Evolutionary conservation across 179 eudicot genomes (phyloP), one percentile per base, ranked within the genome.

Genomic region (Beta macrorhiza): DNA sequence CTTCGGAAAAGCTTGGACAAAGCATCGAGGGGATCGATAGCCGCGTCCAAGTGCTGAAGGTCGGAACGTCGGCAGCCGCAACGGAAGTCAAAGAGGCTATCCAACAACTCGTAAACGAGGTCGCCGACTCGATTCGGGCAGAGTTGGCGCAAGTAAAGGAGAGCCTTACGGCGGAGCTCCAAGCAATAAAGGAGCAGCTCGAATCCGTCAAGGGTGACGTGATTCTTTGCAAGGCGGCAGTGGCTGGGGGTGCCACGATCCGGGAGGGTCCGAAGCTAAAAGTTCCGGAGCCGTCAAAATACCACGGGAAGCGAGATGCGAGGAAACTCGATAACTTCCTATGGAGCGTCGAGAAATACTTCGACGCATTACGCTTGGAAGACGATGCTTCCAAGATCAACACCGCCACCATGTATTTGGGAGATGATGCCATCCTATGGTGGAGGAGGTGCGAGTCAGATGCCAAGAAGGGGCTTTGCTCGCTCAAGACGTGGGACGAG

Each of bases 401-500:
- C 19, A 74, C 49, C 77, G 49, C 47, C 49, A 55, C 64, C 1
- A 74, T 74, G 45, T 74, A 56, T 25, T 20, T 75, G 12, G 52
- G n/a, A 1, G 55, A 58, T 8, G 78, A 58, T 75, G 67, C 53
- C 29, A 49, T 44, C 5, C n/a, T 75, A 0, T 68, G 74, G 82
- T 73, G 72, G 78, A 62, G 79, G 11, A 16, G 42, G 0, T 15
- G 45, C 25, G 25, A 25, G 25, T 25, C 25, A 25, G 25, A 25
- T 25, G 25, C 25, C 25, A 25, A 25, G 25, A 25, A 25, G 25
- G 25, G 25, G 25, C 25, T 25, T 25, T 25, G 25, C 25, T 25
- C 25, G 25, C 25, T 25, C 25, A 25, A 25, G 25, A 69, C 65
- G 0, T 82, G 80, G 77, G 80, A 69, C 14, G 52, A 77, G 37